Percentiles rank a stretch among this genome's conserved stretches.
Evolutionary conservation across 495 filamentous ascomycete genomes (phyloP).

Genomic region (Penicillium bovifimosum): DNA sequence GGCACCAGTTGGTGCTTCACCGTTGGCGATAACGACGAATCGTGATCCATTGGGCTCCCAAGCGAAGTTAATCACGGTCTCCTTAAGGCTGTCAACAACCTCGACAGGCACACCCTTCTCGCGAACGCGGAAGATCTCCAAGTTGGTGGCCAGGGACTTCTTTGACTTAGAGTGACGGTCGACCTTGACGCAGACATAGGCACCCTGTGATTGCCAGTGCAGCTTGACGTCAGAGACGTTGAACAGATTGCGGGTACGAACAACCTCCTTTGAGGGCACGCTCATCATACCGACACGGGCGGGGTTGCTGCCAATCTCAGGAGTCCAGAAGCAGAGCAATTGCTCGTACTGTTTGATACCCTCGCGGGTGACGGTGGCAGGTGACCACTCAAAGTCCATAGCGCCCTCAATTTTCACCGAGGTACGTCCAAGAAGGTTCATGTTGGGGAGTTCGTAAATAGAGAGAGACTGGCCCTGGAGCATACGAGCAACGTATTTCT

Average conservation of each 20-base stretch:
- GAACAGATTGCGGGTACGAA: slow-evolving; percentile 93
- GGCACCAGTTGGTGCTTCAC: slow-evolving; percentile 69
- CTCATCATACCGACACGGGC: slow-evolving; percentile 94
- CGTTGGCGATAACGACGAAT: slow-evolving; percentile 94
- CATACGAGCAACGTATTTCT: slow-evolving; percentile 93
- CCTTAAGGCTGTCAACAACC: slow-evolving; percentile 93
- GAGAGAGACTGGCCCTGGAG: slow-evolving; percentile 84
- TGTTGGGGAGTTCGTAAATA: slow-evolving; percentile 87
- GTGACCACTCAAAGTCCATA: slow-evolving; percentile 97
- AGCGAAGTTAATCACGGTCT: slow-evolving; percentile 97
- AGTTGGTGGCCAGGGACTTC: slow-evolving; percentile 91
- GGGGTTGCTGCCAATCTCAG: slow-evolving; percentile 97
- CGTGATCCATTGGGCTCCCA: slow-evolving; percentile 98
- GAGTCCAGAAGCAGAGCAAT: slow-evolving; percentile 96
- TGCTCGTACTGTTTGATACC: slow-evolving; percentile 88
- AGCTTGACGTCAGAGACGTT: slow-evolving; percentile 96
- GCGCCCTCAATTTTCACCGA: slow-evolving; percentile 93
- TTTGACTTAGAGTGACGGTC: slow-evolving; percentile 98
- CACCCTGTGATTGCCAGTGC: slow-evolving; percentile 86
- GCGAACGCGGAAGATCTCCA: slow-evolving; percentile 94
- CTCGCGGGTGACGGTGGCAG: slow-evolving; percentile 69
- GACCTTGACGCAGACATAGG: slow-evolving; percentile 96
- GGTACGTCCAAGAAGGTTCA: slow-evolving; percentile 84
- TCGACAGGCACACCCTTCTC: slow-evolving; percentile 98
- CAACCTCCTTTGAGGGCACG: slow-evolving; percentile 87